These are phyloP conservation scores for Aureobasidium sp. DNA, from an alignment of 2,329 filamentous ascomycete genomes.

Conservation along the genomic window DNA sequence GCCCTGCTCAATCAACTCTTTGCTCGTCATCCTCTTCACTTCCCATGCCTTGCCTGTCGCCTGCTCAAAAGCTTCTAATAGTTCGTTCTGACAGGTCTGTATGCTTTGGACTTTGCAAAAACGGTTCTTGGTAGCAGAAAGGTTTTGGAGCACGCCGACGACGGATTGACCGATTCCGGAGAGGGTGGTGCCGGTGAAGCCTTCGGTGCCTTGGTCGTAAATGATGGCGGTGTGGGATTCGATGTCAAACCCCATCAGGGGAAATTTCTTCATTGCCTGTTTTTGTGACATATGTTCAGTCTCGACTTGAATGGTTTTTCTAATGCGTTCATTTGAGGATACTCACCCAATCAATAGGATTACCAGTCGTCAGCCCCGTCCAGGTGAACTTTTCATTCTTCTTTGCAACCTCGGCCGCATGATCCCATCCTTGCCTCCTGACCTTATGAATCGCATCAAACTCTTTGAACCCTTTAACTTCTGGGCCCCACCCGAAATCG, in stretches of 20 bases:
- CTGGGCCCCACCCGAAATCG: constrained; percentile 30
- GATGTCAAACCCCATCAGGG: constrained; percentile 54
- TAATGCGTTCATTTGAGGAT: too few relatives aligned
- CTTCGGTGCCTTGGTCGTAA: constrained; percentile 48
- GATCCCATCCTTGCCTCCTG: constrained; percentile 14
- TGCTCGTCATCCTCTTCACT: background rate
- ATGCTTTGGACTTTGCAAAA: constrained; percentile 50
- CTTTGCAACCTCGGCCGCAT: constrained; percentile 26
- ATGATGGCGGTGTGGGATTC: constrained; percentile 43
- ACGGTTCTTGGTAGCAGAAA: constrained; percentile 49
- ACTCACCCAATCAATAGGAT: constrained; percentile 21
- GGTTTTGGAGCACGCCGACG: constrained; percentile 41
- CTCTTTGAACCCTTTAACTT: constrained; percentile 16
- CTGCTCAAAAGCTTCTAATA: constrained; percentile 35
- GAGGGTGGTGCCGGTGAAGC: constrained; percentile 45
- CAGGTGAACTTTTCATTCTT: constrained; percentile 17
- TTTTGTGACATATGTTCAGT: background rate
- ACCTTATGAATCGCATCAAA: constrained; percentile 13
- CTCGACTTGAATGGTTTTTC: background rate
- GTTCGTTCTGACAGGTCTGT: constrained; percentile 48
- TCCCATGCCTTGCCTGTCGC: constrained; percentile 18
- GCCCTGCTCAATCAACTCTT: constrained; percentile 14
- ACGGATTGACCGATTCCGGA: constrained; percentile 46
- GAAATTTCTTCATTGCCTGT: constrained; percentile 51
- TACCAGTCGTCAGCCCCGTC: constrained; percentile 19